Base-by-base conservation (phyloP, 176 grass and related monocot species). In the Zea mays region DNA sequence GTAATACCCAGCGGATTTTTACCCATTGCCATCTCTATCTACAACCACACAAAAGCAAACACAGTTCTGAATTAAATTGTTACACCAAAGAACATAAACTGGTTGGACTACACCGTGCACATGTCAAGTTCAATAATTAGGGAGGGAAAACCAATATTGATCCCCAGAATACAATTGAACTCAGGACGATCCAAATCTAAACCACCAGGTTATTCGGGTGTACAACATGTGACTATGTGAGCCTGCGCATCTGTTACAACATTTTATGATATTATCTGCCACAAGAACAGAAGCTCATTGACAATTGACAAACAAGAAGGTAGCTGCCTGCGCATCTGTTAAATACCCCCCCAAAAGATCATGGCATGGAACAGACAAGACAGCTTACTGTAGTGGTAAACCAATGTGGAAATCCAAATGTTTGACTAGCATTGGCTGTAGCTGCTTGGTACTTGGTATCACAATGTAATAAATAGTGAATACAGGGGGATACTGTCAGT, bases 161-260 rank as follows among this genome's bases (percentile, higher is more conserved):
- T 56, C 20, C 7, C 54, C 65, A 81, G 59, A 10, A 76, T 65
- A 76, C 41, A 81, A 12, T 65, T 49, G 48, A 84, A 75, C n/a
- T 55, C 69, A 56, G 0, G 17, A 20, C 54, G 7, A 56, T n/a
- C 8, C 2, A 67, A 36, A 20, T 36, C 39, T 79, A 64, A 80
- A 84, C 39, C n/a, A 75, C 39, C 27, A 63, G 44, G 79, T 67
- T 69, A 61, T 16, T 73, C 51, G 7, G 17, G 4, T 71, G 42
- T 88, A 84, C 80, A 83, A 43, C 65, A 84, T 70, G 41, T 38
- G 47, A 81, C n/a, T n/a, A n/a, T n/a, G n/a, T n/a, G n/a, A n/a
- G n/a, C n/a, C n/a, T n/a, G n/a, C n/a, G 64, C 65, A 65, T 58
- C 46, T 69, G 76, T 5, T 4, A 71, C 42, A 62, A 51, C 14